phyloP scores from a whole-genome alignment of 2,329 filamentous ascomycete species.

The Lecanicillium sp. region DNA sequence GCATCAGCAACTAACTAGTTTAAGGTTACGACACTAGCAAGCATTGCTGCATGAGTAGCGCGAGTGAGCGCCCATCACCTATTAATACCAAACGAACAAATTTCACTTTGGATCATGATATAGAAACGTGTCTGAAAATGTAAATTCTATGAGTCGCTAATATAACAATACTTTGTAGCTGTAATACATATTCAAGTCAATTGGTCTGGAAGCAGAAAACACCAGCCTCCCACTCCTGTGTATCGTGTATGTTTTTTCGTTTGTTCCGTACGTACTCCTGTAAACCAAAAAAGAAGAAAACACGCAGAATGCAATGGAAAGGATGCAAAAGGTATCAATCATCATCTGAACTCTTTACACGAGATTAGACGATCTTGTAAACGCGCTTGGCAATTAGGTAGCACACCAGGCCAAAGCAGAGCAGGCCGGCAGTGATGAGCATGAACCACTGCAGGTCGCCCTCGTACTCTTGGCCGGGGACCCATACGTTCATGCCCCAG shows the following conservation, averaged over 20 bases:
- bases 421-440: constrained; percentile 65
- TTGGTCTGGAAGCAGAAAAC: not conserved
- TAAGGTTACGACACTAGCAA: too few species aligned
- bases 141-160: constrained; percentile 3
- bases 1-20: too few species aligned
- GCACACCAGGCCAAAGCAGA: constrained; percentile 73
- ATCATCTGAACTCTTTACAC: too few species aligned
- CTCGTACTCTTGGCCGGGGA: constrained; percentile 83
- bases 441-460: constrained; percentile 70
- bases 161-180: not conserved
- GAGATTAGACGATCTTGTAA: constrained; percentile 65
- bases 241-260: not conserved
- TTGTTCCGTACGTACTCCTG: not conserved
- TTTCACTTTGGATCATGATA: too few species aligned
- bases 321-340: too few species aligned
- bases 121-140: not conserved
- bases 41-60: too few species aligned
- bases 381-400: constrained; percentile 79
- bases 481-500: constrained; percentile 98
- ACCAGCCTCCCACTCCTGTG: not conserved
- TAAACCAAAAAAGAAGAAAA: not conserved
- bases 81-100: too few species aligned
- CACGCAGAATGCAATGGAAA: not conserved
- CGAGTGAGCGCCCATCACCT: too few species aligned
- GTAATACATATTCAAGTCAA: not conserved